These are phyloP conservation scores for Tulasnella sp. DNA, from an alignment of 768 basidiomycete genomes.

Conservation along the genomic window DNA sequence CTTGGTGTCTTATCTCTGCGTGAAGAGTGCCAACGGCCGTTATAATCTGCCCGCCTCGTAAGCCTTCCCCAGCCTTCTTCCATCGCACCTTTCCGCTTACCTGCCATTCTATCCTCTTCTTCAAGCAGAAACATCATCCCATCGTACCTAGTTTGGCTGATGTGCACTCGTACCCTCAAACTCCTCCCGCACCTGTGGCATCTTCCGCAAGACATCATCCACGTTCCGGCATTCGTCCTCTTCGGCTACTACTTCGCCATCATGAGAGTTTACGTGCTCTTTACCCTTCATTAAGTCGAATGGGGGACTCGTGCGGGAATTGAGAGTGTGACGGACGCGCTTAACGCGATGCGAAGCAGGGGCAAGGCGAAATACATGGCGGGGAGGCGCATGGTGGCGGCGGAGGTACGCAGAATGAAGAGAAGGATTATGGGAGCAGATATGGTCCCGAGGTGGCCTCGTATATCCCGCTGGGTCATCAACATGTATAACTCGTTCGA, in stretches of 20 bases:
- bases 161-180: slow-evolving; percentile 41
- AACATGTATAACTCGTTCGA: too few species aligned
- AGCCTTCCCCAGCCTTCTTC: slow-evolving; percentile 20
- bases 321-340: slow-evolving; percentile 69
- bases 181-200: slow-evolving; percentile 72
- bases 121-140: slow-evolving; percentile 30
- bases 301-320: slow-evolving; percentile 96
- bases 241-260: slow-evolving; percentile 93
- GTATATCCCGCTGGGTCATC: not conserved
- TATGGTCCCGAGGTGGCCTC: slow-evolving; percentile 16
- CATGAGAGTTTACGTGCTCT: slow-evolving; percentile 89
- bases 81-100: not conserved
- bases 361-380: not conserved
- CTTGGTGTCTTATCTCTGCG: slow-evolving; percentile 65
- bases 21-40: slow-evolving; percentile 71
- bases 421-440: slow-evolving; percentile 2
- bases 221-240: slow-evolving; percentile 73
- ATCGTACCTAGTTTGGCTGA: slow-evolving; percentile 33
- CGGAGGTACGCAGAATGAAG: not conserved
- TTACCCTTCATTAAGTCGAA: slow-evolving; percentile 76
- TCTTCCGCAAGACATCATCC: slow-evolving; percentile 62
- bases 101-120: not conserved
- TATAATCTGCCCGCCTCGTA: slow-evolving; percentile 80
- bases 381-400: not conserved
- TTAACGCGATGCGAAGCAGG: slow-evolving; percentile 40